Evolutionary conservation across 1,284 basidiomycete genomes (phyloP).

Genomic region (Trametes versicolor): DNA sequence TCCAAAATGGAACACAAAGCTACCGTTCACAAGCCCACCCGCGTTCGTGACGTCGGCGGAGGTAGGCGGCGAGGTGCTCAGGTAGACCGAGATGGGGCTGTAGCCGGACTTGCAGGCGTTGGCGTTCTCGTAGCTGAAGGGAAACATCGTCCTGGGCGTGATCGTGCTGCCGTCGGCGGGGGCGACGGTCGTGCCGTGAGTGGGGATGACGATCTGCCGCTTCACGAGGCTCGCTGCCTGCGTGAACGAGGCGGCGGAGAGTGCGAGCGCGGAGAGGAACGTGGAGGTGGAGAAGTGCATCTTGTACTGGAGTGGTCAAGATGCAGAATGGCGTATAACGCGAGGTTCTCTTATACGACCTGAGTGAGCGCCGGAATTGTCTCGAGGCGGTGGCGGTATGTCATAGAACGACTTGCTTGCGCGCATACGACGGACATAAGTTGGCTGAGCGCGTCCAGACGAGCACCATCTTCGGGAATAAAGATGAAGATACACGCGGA

Average conservation of each 20-base stretch:
- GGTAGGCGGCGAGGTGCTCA: constrained; percentile 31
- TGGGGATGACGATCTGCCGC: constrained; percentile 31
- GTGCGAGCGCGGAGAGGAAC: constrained; percentile 16
- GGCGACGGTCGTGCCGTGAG: constrained; percentile 29
- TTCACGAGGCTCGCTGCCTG: constrained; percentile 17
- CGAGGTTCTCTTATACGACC: background rate
- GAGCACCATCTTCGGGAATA: background rate
- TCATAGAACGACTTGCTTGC: background rate
- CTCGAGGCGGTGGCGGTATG: background rate
- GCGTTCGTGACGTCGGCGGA: constrained; percentile 21
- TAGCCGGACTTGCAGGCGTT: constrained; percentile 39
- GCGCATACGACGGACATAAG: background rate
- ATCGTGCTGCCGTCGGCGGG: constrained; percentile 32
- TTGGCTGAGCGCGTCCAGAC: background rate
- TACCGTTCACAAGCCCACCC: constrained; percentile 32
- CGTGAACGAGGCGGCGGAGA: constrained; percentile 15
- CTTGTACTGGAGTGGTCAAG: background rate
- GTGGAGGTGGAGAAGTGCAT: constrained; percentile 23
- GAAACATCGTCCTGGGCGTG: constrained; percentile 28
- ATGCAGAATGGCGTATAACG: background rate
- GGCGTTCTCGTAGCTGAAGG: constrained; percentile 31
- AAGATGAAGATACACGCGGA: background rate
- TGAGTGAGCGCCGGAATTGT: background rate
- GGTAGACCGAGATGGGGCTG: constrained; percentile 35
- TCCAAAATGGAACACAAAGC: constrained; percentile 35